Evolutionary conservation across 2,329 filamentous ascomycete species (phyloP), one percentile per base, ranked within the genome.

Genomic region (Trichoderma semiorbis): DNA sequence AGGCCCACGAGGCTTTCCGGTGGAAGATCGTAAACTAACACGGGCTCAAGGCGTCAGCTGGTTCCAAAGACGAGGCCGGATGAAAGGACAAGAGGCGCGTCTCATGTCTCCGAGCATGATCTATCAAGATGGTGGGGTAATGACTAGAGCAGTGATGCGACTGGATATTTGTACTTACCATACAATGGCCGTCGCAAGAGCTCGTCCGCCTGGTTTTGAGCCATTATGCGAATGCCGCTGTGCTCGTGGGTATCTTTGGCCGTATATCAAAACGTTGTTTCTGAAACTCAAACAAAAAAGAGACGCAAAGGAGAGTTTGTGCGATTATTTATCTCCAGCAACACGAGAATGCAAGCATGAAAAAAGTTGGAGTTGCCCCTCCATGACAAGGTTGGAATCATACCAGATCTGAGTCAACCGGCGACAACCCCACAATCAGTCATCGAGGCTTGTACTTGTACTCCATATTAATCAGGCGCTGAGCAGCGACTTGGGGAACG

Each of bases 1-100:
- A 97, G 85, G 3, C 89, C 92, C 67, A 86, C 84, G 43, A 97
- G 85, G 61, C 97, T 87, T 79, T 94, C 89, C 72, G 87, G 84
- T 0, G 94, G 93, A 28, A 98, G 88, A 80, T 97, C 92, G 81
- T 95, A 98, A 71, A 95, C 92, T 94, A 79, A 7, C 60, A 71
- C 5, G 24, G 26, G 36, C 6, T 39, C 26, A 16, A 50, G 34
- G 12, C 24, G 28, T 68, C 21, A 69, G 65, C 28, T 32, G 3
- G 21, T 26, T 11, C 2, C 10, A 32, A 0, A 14, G 36, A 7
- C 2, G n/a, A 60, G 12, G 24, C 8, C 7, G 11, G 16, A 24
- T 43, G n/a, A 14, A n/a, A 16, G 10, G 36, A 36, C 30, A 39
- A 32, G 34, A 43, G 5, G 26, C 24, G 58, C n/a, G 5, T 47